Evolutionary conservation across 2,329 filamentous ascomycete genomes (phyloP).

Genomic region (Aspergillus arachidicola): DNA sequence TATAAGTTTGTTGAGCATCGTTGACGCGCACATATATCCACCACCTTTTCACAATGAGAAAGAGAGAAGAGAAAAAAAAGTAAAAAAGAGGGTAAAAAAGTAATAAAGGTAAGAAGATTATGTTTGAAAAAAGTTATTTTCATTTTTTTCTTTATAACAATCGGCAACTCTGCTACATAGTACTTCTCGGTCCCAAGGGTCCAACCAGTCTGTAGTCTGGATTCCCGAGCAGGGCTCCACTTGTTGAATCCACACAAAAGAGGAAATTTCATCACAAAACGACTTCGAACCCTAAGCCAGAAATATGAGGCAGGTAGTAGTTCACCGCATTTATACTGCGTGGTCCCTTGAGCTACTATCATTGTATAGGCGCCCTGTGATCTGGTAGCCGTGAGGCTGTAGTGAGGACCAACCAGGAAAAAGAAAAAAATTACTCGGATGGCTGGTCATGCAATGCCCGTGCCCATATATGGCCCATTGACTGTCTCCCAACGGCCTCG

Average conservation of each 20-base stretch:
- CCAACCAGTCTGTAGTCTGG: not conserved
- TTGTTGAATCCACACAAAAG: not conserved
- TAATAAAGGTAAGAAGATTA: not conserved
- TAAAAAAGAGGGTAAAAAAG: not conserved
- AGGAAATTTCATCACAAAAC: constrained; percentile 2
- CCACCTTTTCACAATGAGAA: not conserved
- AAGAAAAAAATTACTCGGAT: not conserved
- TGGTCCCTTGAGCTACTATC: not conserved
- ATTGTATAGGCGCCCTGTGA: not conserved
- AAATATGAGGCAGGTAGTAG: not conserved
- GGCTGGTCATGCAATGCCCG: constrained; percentile 2
- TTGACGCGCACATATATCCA: not conserved
- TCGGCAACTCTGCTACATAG: not conserved
- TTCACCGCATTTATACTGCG: not conserved
- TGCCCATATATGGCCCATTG: not conserved
- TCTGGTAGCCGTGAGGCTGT: not conserved
- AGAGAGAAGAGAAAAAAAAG: not conserved
- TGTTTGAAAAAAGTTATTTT: not conserved
- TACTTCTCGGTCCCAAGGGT: not conserved
- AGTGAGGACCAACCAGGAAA: not conserved
- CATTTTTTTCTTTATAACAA: not conserved
- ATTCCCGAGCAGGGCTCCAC: not conserved
- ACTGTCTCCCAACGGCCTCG: not conserved
- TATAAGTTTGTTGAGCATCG: not conserved
- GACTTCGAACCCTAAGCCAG: not conserved